Evolutionary conservation across 257 asterid genomes (phyloP).

Genomic region (Salvia miltiorrhiza): DNA sequence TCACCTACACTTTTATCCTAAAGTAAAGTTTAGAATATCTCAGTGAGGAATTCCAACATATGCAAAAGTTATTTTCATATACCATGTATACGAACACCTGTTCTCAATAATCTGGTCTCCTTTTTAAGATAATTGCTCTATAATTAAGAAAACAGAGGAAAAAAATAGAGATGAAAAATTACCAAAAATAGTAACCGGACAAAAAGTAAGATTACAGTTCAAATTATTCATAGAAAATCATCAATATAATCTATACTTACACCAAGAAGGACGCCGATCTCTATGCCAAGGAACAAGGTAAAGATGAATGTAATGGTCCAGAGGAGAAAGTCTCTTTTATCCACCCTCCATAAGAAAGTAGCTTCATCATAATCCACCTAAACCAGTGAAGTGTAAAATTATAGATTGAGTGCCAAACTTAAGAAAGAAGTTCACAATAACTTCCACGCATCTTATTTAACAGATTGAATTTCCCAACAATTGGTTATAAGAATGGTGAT

Average conservation of each 20-base stretch:
- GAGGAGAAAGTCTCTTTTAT: constrained; percentile 87
- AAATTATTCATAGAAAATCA: constrained; percentile 5
- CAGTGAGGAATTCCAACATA: too few relatives aligned
- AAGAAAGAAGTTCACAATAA: neutral
- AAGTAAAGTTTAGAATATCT: too few relatives aligned
- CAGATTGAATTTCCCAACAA: neutral
- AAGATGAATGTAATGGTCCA: constrained; percentile 79
- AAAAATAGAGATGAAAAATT: neutral
- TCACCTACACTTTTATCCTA: too few relatives aligned
- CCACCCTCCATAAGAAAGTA: constrained; percentile 83
- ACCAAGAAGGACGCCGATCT: constrained; percentile 94
- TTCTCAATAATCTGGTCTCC: too few relatives aligned
- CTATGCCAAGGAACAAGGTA: constrained; percentile 94
- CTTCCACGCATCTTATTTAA: neutral
- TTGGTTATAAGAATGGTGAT: neutral
- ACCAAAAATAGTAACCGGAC: neutral
- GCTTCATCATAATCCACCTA: constrained; percentile 99
- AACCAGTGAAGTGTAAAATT: constrained; percentile 22
- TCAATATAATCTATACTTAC: constrained; percentile 45
- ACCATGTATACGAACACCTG: too few relatives aligned
- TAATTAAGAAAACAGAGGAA: too few relatives aligned
- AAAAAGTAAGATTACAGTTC: neutral
- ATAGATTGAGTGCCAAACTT: constrained; percentile 22
- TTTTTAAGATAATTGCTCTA: too few relatives aligned
- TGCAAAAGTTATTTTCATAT: too few relatives aligned